phyloP scores from a whole-genome alignment of 345 rosid species.

The Salix purpurea region DNA sequence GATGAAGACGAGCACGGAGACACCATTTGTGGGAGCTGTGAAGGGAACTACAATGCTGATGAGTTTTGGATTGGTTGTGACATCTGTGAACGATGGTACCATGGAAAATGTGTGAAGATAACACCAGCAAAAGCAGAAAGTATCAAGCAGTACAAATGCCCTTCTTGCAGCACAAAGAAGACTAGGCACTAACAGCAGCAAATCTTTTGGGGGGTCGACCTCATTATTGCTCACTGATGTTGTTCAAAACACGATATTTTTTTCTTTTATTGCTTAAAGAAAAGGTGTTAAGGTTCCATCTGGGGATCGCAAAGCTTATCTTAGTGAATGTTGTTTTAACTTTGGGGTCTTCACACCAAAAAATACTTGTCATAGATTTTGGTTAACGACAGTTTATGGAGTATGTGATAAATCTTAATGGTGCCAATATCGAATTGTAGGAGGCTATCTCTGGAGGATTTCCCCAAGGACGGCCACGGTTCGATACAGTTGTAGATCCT shows the following conservation, averaged over 20 bases:
- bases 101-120: conserved; percentile 80
- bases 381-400: not conserved
- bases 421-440: not conserved
- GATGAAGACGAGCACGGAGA: conserved; percentile 89
- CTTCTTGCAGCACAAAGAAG: conserved; percentile 72
- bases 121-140: conserved; percentile 79
- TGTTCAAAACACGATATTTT: not conserved
- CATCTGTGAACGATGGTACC: conserved; percentile 82
- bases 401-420: not conserved
- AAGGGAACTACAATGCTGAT: conserved; percentile 64
- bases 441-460: not conserved
- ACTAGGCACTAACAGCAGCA: conserved; percentile 19
- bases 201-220: not conserved
- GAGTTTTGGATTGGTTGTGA: conserved; percentile 93
- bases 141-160: conserved; percentile 85
- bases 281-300: not conserved
- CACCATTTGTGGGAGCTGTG: conserved; percentile 80
- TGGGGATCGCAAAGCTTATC: not conserved
- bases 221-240: conserved; percentile 1
- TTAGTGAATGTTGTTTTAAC: not conserved
- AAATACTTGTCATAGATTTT: not conserved
- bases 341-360: not conserved
- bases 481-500: not conserved
- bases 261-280: not conserved
- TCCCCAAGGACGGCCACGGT: not conserved